A percentile compares a stretch with the other conserved stretches of the same genome.
Conservation (phyloP, 768 basidiomycete genomes). For the Hypholoma fasciculare region DNA sequence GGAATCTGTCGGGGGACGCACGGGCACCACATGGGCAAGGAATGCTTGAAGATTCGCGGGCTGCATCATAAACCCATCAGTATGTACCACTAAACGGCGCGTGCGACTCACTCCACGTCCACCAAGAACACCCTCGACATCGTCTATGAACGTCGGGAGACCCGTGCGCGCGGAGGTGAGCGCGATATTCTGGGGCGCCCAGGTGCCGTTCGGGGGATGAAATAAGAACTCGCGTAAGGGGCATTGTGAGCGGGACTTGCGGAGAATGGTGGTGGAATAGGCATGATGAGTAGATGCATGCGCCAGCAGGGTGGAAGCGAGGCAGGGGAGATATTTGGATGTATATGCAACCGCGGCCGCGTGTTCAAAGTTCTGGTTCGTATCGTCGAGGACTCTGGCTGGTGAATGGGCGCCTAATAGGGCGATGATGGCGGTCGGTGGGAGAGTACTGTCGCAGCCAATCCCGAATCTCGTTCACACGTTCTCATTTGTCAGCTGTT, state of each 20-base stretch:
- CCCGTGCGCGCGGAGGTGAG: conserved; percentile 68
- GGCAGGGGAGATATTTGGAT: not conserved
- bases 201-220: conserved; percentile 93
- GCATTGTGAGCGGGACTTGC: conserved; percentile 10
- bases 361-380: not conserved
- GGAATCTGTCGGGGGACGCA: conserved; percentile 41
- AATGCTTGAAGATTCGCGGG: conserved; percentile 62
- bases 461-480: not conserved
- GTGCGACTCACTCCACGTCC: conserved; percentile 66
- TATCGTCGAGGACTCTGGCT: not conserved
- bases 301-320: not conserved
- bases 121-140: conserved; percentile 90
- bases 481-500: not conserved
- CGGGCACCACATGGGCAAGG: conserved; percentile 65
- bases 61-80: conserved; percentile 31
- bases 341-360: not conserved
- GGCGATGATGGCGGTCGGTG: not conserved
- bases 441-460: conserved; percentile 1
- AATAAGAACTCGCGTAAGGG: conserved; percentile 58
- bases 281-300: not conserved
- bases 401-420: not conserved
- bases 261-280: not conserved
- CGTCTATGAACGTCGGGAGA: conserved; percentile 76
- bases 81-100: not conserved
- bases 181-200: conserved; percentile 92